Evolutionary conservation across 352 stramenopile species (phyloP).

Genomic region (Globisporangium uncinulatum): DNA sequence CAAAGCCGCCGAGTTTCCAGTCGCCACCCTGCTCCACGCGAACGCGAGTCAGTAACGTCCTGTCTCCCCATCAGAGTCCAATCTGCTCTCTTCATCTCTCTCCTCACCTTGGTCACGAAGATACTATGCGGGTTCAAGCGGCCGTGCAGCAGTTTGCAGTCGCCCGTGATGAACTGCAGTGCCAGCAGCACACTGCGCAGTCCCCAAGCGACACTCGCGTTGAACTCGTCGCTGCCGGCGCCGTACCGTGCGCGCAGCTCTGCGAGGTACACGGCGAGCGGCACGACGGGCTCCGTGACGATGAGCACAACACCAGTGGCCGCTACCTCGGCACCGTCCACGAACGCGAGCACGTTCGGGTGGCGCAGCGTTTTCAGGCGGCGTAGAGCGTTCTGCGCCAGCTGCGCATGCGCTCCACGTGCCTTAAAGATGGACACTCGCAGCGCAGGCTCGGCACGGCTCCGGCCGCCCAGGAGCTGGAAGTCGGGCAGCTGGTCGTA

Average conservation of each 20-base stretch:
- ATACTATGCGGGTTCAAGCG: slow-evolving; percentile 87
- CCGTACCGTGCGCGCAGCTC: slow-evolving; percentile 58
- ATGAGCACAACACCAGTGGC: slow-evolving; percentile 89
- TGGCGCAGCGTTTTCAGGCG: slow-evolving; percentile 93
- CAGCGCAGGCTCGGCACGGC: slow-evolving; percentile 71
- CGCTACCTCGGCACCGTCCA: slow-evolving; percentile 72
- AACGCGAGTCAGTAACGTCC: background rate
- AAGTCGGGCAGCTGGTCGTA: slow-evolving; percentile 73
- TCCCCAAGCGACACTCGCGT: slow-evolving; percentile 90
- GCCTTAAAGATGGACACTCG: slow-evolving; percentile 93
- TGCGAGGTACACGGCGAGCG: slow-evolving; percentile 87
- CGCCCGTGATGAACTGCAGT: slow-evolving; percentile 91
- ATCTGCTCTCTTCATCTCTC: background rate
- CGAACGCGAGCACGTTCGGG: slow-evolving; percentile 90
- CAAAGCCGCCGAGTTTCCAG: slow-evolving; percentile 94
- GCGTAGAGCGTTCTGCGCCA: slow-evolving; percentile 89
- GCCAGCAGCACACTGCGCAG: slow-evolving; percentile 90
- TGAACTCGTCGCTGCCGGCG: slow-evolving; percentile 55
- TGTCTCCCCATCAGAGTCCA: background rate
- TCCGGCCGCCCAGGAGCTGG: slow-evolving; percentile 80
- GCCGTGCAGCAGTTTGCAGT: slow-evolving; percentile 93
- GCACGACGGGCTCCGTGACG: slow-evolving; percentile 92
- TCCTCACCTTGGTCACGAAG: slow-evolving; percentile 88
- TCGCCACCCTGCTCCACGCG: slow-evolving; percentile 70
- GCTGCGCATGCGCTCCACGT: slow-evolving; percentile 59